phyloP scores from a whole-genome alignment of 1,139 yeast genomes.

The Candida smagusa region DNA sequence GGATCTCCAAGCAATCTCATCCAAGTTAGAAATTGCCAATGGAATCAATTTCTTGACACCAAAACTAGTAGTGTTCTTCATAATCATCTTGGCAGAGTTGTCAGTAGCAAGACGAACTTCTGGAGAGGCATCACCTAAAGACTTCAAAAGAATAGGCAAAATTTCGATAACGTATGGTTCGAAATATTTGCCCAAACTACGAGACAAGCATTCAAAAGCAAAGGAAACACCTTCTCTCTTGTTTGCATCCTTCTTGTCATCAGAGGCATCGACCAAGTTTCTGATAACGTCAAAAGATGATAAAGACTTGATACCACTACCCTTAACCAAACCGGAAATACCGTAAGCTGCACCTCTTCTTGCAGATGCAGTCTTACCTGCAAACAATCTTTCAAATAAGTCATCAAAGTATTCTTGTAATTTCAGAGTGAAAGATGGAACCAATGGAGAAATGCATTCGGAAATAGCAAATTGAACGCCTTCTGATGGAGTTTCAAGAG shows the following conservation, averaged over 20 bases:
- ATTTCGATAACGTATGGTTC: constrained; percentile 94
- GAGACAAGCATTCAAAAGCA: constrained; percentile 82
- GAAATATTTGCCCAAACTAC: constrained; percentile 67
- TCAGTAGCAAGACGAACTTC: constrained; percentile 92
- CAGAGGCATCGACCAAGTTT: constrained; percentile 78
- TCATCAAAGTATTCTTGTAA: constrained; percentile 54
- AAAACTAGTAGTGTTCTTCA: constrained; percentile 87
- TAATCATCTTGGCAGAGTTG: constrained; percentile 79
- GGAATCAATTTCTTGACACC: constrained; percentile 94
- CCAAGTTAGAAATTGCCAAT: constrained; percentile 78
- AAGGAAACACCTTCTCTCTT: constrained; percentile 88
- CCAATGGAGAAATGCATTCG: constrained; percentile 81
- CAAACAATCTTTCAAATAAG: constrained; percentile 59
- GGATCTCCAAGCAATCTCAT: constrained; percentile 93
- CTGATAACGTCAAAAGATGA: constrained; percentile 76
- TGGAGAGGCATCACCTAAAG: constrained; percentile 78
- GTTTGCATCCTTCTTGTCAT: constrained; percentile 72
- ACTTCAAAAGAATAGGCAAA: constrained; percentile 73
- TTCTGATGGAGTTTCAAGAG: constrained; percentile 85
- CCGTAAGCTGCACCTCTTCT: constrained; percentile 97
- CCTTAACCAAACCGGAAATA: constrained; percentile 87
- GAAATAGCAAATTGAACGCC: constrained; percentile 86
- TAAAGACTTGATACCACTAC: constrained; percentile 77
- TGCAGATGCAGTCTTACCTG: constrained; percentile 46
- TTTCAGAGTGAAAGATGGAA: constrained; percentile 49